Evolutionary conservation across 257 asterid genomes (phyloP).

Genomic region (Solanum piurae): DNA sequence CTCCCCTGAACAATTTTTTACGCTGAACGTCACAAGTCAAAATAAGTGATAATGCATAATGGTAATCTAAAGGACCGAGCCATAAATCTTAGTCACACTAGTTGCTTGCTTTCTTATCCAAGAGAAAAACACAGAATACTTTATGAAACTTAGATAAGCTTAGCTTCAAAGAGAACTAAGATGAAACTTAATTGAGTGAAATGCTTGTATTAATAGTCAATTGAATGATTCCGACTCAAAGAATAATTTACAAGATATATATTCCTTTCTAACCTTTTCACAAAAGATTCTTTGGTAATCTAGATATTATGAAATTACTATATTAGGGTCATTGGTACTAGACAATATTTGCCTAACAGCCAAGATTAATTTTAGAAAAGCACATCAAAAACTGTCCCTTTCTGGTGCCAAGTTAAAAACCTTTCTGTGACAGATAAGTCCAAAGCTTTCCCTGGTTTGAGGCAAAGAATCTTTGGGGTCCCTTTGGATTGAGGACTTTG

Average conservation of each 20-base stretch:
- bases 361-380: background rate
- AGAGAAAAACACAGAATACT: background rate
- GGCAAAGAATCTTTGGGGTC: constrained; percentile 23
- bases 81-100: background rate
- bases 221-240: background rate
- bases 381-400: background rate
- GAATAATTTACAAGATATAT: background rate
- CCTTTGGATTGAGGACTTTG: background rate
- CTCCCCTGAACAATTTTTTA: background rate
- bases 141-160: background rate
- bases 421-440: constrained; percentile 44
- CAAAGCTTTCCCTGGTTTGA: constrained; percentile 23
- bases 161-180: background rate
- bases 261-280: background rate
- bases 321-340: background rate
- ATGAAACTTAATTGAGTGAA: background rate
- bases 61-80: background rate
- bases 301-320: background rate
- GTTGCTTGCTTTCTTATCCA: background rate
- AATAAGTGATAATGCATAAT: background rate
- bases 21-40: background rate
- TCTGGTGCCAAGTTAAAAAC: constrained; percentile 4
- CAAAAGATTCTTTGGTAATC: background rate
- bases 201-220: background rate
- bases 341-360: background rate